phyloP scores from a whole-genome alignment of 768 basidiomycete genomes.

The Suillus subaureus region DNA sequence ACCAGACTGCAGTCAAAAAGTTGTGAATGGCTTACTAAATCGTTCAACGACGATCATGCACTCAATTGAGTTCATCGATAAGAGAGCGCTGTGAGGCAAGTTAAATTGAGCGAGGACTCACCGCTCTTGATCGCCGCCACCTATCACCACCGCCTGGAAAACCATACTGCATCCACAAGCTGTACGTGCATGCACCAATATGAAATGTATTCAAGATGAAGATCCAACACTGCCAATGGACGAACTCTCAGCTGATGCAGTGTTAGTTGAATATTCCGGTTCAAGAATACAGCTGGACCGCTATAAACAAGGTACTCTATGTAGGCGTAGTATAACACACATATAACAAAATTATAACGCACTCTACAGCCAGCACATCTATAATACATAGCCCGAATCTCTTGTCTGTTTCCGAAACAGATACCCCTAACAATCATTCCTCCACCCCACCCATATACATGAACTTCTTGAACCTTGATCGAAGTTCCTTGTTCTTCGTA shows the following conservation, averaged over 20 bases:
- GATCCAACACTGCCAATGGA: neutral
- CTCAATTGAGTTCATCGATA: conserved; percentile 1
- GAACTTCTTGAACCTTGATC: conserved; percentile 62
- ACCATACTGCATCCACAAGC: neutral
- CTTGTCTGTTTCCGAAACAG: neutral
- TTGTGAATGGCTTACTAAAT: neutral
- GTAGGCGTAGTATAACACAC: neutral
- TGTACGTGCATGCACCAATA: neutral
- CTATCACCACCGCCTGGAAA: neutral
- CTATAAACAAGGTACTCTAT: neutral
- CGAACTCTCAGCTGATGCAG: neutral
- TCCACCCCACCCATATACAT: conserved; percentile 67
- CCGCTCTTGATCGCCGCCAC: neutral
- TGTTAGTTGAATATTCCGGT: too few relatives aligned
- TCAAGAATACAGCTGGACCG: neutral
- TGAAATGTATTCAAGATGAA: neutral
- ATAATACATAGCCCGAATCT: neutral
- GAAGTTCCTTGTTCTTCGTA: conserved; percentile 54
- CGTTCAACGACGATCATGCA: neutral
- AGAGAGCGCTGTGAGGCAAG: neutral
- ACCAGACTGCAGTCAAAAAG: neutral
- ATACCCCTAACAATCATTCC: conserved; percentile 14
- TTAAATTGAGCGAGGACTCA: neutral
- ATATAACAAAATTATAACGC: neutral
- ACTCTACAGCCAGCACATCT: too few relatives aligned